Evolutionary conservation across 225 moss, liverwort and hornwort species (phyloP).

Genomic region (Neckera pumila): DNA sequence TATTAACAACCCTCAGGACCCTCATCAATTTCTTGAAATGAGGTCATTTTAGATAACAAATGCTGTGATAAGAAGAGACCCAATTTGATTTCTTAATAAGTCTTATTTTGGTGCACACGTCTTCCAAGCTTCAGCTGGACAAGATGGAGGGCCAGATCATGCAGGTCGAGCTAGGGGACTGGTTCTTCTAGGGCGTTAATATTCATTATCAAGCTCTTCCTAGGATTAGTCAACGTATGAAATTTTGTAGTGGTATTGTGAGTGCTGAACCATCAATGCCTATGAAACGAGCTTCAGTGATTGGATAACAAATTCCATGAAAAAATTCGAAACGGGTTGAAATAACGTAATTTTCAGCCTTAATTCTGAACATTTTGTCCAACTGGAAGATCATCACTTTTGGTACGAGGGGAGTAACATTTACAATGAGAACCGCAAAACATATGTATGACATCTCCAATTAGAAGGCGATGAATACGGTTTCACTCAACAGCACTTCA

Average conservation of each 20-base stretch:
- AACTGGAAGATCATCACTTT: no score
- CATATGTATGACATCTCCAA: background rate
- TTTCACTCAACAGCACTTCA: background rate
- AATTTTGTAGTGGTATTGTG: background rate
- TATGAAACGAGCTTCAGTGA: background rate
- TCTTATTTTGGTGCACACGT: no score
- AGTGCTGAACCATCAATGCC: no score
- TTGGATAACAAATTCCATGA: no score
- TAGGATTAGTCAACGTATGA: background rate
- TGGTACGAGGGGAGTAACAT: background rate
- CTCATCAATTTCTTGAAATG: background rate
- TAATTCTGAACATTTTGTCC: no score
- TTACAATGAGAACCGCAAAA: background rate
- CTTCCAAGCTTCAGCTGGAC: no score
- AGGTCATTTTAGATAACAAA: background rate
- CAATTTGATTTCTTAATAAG: no score
- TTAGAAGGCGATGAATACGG: background rate
- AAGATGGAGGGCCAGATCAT: no score
- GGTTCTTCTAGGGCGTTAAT: background rate
- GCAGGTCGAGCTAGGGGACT: no score
- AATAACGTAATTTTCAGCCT: no score
- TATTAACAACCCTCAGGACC: accelerated
- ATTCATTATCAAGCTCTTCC: no score
- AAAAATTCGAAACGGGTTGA: no score
- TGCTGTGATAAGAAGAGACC: background rate